Conservation (phyloP, 1,139 yeast genomes). For the Zhuliangozyma blackwelliae region DNA sequence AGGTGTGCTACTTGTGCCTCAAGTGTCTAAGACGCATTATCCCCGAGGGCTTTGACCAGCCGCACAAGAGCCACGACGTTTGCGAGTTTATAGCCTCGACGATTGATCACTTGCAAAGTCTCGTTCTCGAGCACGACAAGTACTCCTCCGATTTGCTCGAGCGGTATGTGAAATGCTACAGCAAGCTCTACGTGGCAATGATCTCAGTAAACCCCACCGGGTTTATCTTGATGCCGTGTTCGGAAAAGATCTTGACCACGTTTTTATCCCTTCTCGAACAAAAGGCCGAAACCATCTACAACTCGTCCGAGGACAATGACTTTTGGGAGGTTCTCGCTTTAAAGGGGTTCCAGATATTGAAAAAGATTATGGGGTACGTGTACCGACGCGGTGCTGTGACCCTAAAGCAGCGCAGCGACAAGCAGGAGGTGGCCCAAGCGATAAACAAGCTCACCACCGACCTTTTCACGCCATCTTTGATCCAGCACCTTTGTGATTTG, state of each 20-base stretch:
- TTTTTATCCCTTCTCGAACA: slow-evolving; percentile 57
- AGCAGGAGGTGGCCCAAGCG: slow-evolving; percentile 57
- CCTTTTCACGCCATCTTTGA: slow-evolving; percentile 54
- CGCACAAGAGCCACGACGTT: slow-evolving; percentile 57
- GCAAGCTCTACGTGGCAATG: slow-evolving; percentile 65
- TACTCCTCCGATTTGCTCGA: slow-evolving; percentile 57
- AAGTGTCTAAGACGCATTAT: slow-evolving; percentile 71
- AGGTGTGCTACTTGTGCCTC: slow-evolving; percentile 71
- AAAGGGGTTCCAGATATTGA: slow-evolving; percentile 64
- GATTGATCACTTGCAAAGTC: slow-evolving; percentile 55
- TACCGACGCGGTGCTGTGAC: slow-evolving; percentile 66
- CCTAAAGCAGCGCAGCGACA: slow-evolving; percentile 58
- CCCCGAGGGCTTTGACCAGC: slow-evolving; percentile 72
- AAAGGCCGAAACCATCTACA: slow-evolving; percentile 59
- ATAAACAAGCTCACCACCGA: slow-evolving; percentile 46
- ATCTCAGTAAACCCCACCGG: slow-evolving; percentile 61
- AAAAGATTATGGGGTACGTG: slow-evolving; percentile 57
- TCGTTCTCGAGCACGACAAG: slow-evolving; percentile 52
- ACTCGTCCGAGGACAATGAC: slow-evolving; percentile 46
- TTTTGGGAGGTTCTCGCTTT: slow-evolving; percentile 78
- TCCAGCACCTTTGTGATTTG: slow-evolving; percentile 58
- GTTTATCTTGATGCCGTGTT: slow-evolving; percentile 64
- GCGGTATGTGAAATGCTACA: slow-evolving; percentile 68
- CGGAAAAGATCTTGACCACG: slow-evolving; percentile 55
- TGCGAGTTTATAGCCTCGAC: slow-evolving; percentile 56